Base-by-base conservation (phyloP, 257 asterid genomes). In the Catharanthus roseus region DNA sequence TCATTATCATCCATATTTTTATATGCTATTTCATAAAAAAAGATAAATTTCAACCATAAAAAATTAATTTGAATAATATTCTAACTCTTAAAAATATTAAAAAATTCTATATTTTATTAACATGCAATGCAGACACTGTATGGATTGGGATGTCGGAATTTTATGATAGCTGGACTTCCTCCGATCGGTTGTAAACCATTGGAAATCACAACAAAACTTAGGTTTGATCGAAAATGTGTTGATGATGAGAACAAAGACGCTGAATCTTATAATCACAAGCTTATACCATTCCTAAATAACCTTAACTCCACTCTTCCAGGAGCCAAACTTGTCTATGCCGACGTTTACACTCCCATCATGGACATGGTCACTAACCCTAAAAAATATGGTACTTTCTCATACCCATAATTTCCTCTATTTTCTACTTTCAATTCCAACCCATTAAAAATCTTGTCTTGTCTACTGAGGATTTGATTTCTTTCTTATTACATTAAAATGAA, bases 311-410 rank as follows among this genome's bases (percentile, higher is more conserved):
- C 58, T 28, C 80, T 80, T 57, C 67, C 76, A 7, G 74, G 76
- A 19, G 73, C 68, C 57, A 76, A 72, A 70, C 66, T 80, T 74
- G 76, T 80, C 2, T 80, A 72, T 70, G 84, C 81, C 16, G 84
- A 80, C 55, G 26, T 80, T 13, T 74, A 47, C 54, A 55, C 65
- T 2, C 76, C 81, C 2, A 44, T 56, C 24, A 42, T 44, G 0
- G 72, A 69, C 67, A 57, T 72, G 78, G 31, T 51, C 16, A 50
- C 3, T 18, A 64, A 76, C 54, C 78, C 84, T 19, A 9, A 21
- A 56, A 63, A 42, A 66, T 72, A 72, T 56, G 84, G 83, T 79
- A 78, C n/a, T n/a, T n/a, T 13, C 3, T 1, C 41, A 54, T 49
- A 50, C 16, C 16, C 42, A 29, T 34, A 4, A 4, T 42, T 42